phyloP scores from a whole-genome alignment of 2,329 filamentous ascomycete species.

The Verruconis gallopava region DNA sequence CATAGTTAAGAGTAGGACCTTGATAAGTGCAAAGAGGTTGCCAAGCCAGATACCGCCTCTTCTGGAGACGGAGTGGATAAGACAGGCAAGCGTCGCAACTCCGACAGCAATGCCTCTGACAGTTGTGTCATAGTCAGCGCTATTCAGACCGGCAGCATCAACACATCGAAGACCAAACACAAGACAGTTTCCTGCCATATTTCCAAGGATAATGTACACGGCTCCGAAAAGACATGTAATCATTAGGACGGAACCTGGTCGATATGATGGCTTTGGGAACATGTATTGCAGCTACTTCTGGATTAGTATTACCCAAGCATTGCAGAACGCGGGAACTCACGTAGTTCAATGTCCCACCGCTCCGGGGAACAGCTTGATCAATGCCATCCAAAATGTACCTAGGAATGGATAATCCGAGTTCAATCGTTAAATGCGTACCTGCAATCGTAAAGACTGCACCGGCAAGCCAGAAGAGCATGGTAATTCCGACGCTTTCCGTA shows the following conservation, averaged over 20 bases:
- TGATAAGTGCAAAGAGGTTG: slow-evolving; percentile 18
- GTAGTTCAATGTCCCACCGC: slow-evolving; percentile 16
- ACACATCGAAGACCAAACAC: slow-evolving; percentile 31
- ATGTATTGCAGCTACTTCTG: slow-evolving; percentile 31
- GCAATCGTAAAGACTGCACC: background rate
- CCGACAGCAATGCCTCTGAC: slow-evolving; percentile 27
- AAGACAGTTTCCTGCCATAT: slow-evolving; percentile 33
- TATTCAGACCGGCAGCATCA: slow-evolving; percentile 21
- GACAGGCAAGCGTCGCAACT: slow-evolving; percentile 31
- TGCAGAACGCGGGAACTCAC: slow-evolving; percentile 7
- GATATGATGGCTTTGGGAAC: slow-evolving; percentile 26
- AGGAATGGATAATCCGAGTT: slow-evolving; percentile 5
- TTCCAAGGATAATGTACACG: slow-evolving; percentile 34
- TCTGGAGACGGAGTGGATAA: slow-evolving; percentile 13
- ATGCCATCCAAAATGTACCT: background rate
- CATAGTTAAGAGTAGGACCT: slow-evolving; percentile 35
- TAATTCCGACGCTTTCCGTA: slow-evolving; percentile 16
- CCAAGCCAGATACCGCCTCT: slow-evolving; percentile 16
- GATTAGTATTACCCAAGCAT: slow-evolving; percentile 1
- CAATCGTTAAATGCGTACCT: background rate
- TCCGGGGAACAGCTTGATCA: slow-evolving; percentile 14
- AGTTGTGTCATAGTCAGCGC: slow-evolving; percentile 13
- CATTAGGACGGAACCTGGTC: too few species aligned
- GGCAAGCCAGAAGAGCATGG: slow-evolving; percentile 28
- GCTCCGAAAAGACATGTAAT: slow-evolving; percentile 34